Percentiles rank a stretch among this genome's conserved stretches.
Evolutionary conservation across 2,329 filamentous ascomycete species (phyloP).

Genomic region (Xylariaceae sp.): DNA sequence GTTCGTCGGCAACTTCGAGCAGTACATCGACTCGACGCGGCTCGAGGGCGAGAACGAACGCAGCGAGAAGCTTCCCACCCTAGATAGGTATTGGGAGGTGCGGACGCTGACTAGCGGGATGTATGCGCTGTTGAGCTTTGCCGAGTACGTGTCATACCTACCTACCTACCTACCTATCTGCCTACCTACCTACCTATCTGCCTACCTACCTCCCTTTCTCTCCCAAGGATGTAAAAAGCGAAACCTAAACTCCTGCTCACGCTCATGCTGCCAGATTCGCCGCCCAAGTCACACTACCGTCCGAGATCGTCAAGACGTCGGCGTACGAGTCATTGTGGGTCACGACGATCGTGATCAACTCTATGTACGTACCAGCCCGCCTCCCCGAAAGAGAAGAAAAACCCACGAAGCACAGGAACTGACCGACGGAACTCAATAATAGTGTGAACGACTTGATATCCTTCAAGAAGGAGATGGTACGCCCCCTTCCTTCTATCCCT

Average conservation of each 20-base stretch:
- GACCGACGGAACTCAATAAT: constrained; percentile 4
- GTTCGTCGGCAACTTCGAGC: constrained; percentile 26
- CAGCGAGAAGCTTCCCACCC: constrained; percentile 23
- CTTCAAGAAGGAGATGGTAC: constrained; percentile 35
- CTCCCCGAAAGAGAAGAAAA: background rate
- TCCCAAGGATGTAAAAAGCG: no score
- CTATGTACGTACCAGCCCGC: constrained; percentile 26
- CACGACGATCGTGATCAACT: constrained; percentile 32
- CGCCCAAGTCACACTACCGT: constrained; percentile 27
- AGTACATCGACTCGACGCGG: constrained; percentile 32
- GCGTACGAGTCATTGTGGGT: constrained; percentile 31
- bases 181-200: no score
- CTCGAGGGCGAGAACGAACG: constrained; percentile 30
- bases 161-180: no score
- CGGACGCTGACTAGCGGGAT: constrained; percentile 35
- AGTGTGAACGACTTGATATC: constrained; percentile 35
- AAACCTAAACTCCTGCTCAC: no score
- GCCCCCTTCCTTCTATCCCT: background rate
- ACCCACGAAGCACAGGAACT: no score
- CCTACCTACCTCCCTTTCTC: no score
- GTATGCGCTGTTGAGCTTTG: constrained; percentile 29
- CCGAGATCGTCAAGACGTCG: constrained; percentile 21
- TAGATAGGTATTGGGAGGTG: constrained; percentile 35
- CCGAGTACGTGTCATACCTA: constrained; percentile 33
- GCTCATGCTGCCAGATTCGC: constrained; percentile 20